Evolutionary conservation across 768 basidiomycete species (phyloP), one percentile per base, ranked within the genome.

Genomic region (Brasilioporus rufonigricans): DNA sequence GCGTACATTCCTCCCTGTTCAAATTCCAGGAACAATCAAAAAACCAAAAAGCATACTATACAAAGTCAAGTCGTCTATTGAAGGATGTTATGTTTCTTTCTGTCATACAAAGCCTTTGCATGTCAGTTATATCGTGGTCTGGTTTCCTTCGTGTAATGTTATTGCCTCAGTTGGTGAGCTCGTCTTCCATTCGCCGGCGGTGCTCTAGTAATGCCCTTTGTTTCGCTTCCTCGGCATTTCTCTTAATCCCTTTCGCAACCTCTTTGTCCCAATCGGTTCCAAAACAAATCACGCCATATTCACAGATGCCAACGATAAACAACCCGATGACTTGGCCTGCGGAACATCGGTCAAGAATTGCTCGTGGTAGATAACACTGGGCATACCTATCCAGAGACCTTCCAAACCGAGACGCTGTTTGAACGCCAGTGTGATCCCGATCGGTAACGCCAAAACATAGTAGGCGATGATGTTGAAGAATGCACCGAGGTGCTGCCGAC

Each of bases 241-340:
- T 65, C 33, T 60, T 55, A 2, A 76, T 65, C 0, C 78, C 77
- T 48, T 71, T 74, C 50, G 61, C 61, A 16, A 81, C 62, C 56
- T 81, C 80, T 26, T 68, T 63, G 24, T 80, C 73, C 79, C 79
- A 81, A 50, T 80, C 61, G 13, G 80, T 81, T 1, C 75, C 76
- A 18, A 78, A 67, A 73, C 80, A 80, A 8, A 89, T 83, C 10
- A 83, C 82, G 6, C 63, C 69, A 53, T 88, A 88, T 69, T 89
- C 87, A 21, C 83, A 78, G 14, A 86, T 58, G 1, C 85, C 87
- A n/a, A 90, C 86, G 3, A 82, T 75, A 62, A 87, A 87, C 6
- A 91, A 72, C 0, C 83, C 89, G 23, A 89, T 73, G 29, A 88
- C 87, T 67, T 90, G 89, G 23, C 87, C 88, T 84, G 57, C 38